phyloP scores from a whole-genome alignment of 1,139 yeast genomes.

The Saccharomyces hybrid region DNA sequence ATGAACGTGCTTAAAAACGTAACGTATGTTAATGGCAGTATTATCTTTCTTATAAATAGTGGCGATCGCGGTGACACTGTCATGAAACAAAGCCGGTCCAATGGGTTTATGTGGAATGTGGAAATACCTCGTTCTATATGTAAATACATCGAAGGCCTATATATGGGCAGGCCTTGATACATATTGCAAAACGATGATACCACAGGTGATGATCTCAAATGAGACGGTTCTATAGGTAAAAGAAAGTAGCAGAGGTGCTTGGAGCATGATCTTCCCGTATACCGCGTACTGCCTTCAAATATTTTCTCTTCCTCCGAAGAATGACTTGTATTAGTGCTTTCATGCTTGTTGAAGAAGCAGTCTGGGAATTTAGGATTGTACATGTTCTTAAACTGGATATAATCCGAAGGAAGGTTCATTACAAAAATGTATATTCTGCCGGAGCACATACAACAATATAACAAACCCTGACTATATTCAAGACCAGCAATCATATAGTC shows the following conservation, averaged over 20 bases:
- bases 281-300: conserved; percentile 9
- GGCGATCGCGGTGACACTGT: conserved; percentile 18
- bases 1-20: conserved; percentile 16
- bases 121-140: conserved; percentile 17
- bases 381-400: conserved; percentile 16
- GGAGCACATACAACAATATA: conserved; percentile 23
- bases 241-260: conserved; percentile 24
- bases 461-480: conserved; percentile 21
- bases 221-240: conserved; percentile 16
- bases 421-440: conserved; percentile 24
- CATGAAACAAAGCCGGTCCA: conserved; percentile 24
- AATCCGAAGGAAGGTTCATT: conserved; percentile 23
- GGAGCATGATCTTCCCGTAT: conserved; percentile 13
- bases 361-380: conserved; percentile 1
- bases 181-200: conserved; percentile 1
- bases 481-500: conserved; percentile 20
- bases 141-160: conserved; percentile 21
- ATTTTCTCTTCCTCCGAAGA: conserved; percentile 12
- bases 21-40: conserved; percentile 19
- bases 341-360: not conserved
- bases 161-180: conserved; percentile 10
- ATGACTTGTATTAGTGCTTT: not conserved
- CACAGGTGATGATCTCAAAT: conserved; percentile 3
- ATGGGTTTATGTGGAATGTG: conserved; percentile 25
- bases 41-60: conserved; percentile 21